Base-by-base conservation (phyloP, 768 basidiomycete genomes). In the Boletus fagicola region DNA sequence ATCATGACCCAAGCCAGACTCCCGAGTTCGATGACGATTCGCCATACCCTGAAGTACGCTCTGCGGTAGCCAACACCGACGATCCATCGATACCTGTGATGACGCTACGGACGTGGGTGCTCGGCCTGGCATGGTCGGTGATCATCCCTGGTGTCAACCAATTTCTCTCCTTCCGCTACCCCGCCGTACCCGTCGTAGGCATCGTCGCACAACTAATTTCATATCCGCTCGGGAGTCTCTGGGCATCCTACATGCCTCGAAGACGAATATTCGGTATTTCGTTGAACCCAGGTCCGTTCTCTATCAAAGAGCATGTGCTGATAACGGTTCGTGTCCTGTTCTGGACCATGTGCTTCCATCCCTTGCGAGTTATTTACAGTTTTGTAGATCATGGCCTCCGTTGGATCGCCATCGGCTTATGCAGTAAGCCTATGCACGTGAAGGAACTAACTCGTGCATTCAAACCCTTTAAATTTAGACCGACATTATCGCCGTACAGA, bases 121-220 rank as follows among this genome's bases (percentile, higher is more conserved):
- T 95, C 46, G 94, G 94, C 49, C 54, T 93, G 16, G 59, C 81
- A 35, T 90, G 83, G 80, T 80, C 88, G 5, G 80, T 90, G 36
- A 60, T 90, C 65, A 77, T 85, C 52, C 77, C 85, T 5, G 85
- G 83, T 26, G 70, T 86, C 50, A 88, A 91, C 65, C 88, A 88
- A 59, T 87, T 89, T 74, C 86, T 89, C 74, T 86, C 82, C 78
- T 88, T 90, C 73, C 85, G 87, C 16, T 87, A 83, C 65, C 89
- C 90, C 4, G 79, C 80, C 33, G 83, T 90, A 13, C 74, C 76
- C 24, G 78, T 91, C 58, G 78, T 77, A n/a, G 76, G 77, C 69
- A 76, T 89, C 43, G 85, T 88, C 6, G 88, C 87, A 1, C 88
- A 89, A 67, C 71, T 92, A 40, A 67, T 90, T 22, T 83, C 87